Base-by-base conservation (phyloP, 2,329 filamentous ascomycete genomes). In the Hirsutella rhossiliensis region DNA sequence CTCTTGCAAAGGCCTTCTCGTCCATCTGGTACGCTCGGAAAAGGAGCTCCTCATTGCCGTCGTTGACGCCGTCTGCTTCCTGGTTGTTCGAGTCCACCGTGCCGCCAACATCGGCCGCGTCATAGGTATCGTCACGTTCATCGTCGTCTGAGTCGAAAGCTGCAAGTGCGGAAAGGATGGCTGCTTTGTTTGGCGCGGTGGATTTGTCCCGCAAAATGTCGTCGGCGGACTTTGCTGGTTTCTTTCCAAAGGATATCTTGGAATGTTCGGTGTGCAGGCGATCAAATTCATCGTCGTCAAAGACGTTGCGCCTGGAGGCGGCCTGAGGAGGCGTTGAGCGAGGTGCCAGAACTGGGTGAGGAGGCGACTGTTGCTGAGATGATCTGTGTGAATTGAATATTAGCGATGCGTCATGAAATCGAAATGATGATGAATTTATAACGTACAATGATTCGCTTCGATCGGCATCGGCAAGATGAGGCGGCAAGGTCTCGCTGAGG, bases 61-160 rank as follows among this genome's bases (percentile, higher is more conserved):
- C 72, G 32, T 61, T 64, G 6, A 52, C 55, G 13, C 63, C 68
- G 45, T 73, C 68, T 1, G 64, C 64, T 46, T 75, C 71, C 42
- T 78, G 75, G 31, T 74, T 70, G n/a, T 78, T 71, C 6, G 75
- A 69, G 17, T 95, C 88, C 3, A 96, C 80, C 0, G 85, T 86
- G 19, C 90, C 89, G 31, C 92, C 92, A 2, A 97, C 87, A 56
- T 97, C 92, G 41, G 80, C 87, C 2, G 82, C 79, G 55, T 98
- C 92, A 58, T 98, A 98, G 0, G 90, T 97, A 60, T 98, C 92
- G 61, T 98, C 92, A 31, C 88, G 78, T 65, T 98, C 92, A 60
- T 98, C 92, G 52, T 97, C 92, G 54, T 97, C 90, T 0, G 82
- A 83, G 64, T 97, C 89, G 52, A 97, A 96, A 1, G 83, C 76